Percentiles rank a stretch among this genome's conserved stretches.
phyloP scores from a whole-genome alignment of 805 yeast species.

The Teunomyces funiuensis region DNA sequence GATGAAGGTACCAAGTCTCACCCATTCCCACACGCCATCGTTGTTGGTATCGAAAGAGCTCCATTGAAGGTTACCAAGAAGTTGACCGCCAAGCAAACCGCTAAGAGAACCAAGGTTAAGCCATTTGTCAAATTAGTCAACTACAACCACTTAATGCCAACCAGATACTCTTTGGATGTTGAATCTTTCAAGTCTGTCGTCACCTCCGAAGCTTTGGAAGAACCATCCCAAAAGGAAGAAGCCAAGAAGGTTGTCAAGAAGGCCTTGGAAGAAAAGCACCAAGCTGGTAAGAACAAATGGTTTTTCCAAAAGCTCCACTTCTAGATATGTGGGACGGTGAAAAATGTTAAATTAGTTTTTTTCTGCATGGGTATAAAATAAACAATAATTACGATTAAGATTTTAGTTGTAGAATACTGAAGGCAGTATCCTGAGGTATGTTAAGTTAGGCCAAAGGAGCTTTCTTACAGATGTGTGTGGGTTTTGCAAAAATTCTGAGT shows the following conservation, averaged over 20 bases:
- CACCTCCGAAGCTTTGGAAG: slow-evolving; percentile 90
- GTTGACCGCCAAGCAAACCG: slow-evolving; percentile 93
- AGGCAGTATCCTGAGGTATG: no score
- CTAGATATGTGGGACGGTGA: slow-evolving; percentile 41
- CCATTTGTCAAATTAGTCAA: slow-evolving; percentile 98
- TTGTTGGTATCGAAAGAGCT: slow-evolving; percentile 98
- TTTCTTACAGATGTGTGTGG: no score
- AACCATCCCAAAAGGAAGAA: slow-evolving; percentile 98
- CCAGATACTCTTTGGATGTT: slow-evolving; percentile 97
- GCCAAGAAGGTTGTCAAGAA: slow-evolving; percentile 98
- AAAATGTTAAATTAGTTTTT: slow-evolving; percentile 22
- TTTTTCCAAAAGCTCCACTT: slow-evolving; percentile 97
- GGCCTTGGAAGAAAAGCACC: slow-evolving; percentile 99
- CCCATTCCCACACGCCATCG: slow-evolving; percentile 99
- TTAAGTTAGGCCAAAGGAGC: not conserved
- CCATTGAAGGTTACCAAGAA: slow-evolving; percentile 95
- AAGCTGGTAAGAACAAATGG: slow-evolving; percentile 99
- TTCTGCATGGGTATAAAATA: slow-evolving; percentile 28
- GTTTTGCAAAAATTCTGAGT: not conserved
- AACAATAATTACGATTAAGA: slow-evolving; percentile 23
- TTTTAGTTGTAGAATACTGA: not conserved
- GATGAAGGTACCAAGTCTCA: slow-evolving; percentile 98
- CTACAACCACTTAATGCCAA: slow-evolving; percentile 99
- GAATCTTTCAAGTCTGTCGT: slow-evolving; percentile 91
- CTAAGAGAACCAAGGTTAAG: slow-evolving; percentile 97